These are phyloP conservation scores for Lactuca sativa DNA, from an alignment of 129 eudicot species.

Conservation along the genomic window DNA sequence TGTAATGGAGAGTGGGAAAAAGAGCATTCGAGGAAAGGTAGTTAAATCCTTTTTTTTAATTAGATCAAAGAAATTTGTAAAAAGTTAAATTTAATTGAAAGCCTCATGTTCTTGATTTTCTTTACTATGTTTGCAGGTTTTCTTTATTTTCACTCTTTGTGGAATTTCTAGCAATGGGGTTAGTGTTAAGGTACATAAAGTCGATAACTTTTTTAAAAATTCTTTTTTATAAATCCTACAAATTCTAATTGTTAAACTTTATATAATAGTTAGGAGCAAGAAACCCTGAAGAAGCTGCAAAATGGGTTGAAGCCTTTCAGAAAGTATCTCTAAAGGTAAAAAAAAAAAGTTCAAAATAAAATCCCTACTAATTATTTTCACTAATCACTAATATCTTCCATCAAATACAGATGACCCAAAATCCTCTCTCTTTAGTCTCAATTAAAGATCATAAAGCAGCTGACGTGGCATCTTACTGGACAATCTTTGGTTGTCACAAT, in stretches of 20 bases:
- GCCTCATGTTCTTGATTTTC: background rate
- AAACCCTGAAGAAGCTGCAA: constrained; percentile 35
- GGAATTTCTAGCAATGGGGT: constrained; percentile 9
- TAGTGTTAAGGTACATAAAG: constrained; percentile 20
- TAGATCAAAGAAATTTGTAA: background rate
- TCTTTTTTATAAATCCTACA: background rate
- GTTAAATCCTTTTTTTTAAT: background rate
- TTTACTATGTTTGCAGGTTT: constrained; percentile 1
- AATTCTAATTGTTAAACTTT: constrained; percentile 1
- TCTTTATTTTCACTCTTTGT: constrained; percentile 15
- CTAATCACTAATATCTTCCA: background rate
- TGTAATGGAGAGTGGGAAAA: constrained; percentile 16
- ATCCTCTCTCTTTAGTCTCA: constrained; percentile 35
- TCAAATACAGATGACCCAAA: background rate
- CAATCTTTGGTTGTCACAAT: constrained; percentile 57
- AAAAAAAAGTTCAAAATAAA: background rate
- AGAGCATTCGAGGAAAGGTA: constrained; percentile 32
- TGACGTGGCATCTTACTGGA: constrained; percentile 65
- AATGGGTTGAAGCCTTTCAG: constrained; percentile 27
- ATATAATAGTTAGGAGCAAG: constrained; percentile 29
- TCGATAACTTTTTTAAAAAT: background rate
- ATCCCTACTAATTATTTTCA: background rate
- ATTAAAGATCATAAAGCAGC: constrained; percentile 39
- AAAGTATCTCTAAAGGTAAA: constrained; percentile 26
- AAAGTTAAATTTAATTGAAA: background rate